These are phyloP conservation scores for Diaporthe citri DNA, from an alignment of 2,329 filamentous ascomycete genomes.

Conservation along the genomic window DNA sequence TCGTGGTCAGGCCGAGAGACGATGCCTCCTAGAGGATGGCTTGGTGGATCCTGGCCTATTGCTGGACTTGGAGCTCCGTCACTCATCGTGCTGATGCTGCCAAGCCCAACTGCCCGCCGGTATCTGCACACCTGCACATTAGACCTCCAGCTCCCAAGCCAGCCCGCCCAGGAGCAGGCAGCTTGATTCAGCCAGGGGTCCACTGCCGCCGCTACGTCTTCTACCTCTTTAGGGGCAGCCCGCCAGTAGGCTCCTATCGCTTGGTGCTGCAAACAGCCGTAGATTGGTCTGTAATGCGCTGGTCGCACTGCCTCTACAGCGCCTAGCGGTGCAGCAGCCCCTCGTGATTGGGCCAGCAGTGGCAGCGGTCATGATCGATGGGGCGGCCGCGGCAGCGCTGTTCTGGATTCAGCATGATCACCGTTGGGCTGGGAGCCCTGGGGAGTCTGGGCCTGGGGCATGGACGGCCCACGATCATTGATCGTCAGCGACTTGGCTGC, in stretches of 20 bases:
- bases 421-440: slow-evolving; percentile 13
- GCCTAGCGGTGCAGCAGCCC: neutral
- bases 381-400: slow-evolving; percentile 21
- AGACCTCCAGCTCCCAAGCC: neutral
- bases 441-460: slow-evolving; percentile 15
- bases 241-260: slow-evolving; percentile 11
- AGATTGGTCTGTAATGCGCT: slow-evolving; percentile 20
- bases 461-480: slow-evolving; percentile 24
- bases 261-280: slow-evolving; percentile 29
- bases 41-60: slow-evolving; percentile 32
- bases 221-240: neutral
- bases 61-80: slow-evolving; percentile 35
- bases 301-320: slow-evolving; percentile 28
- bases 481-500: slow-evolving; percentile 21
- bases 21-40: slow-evolving; percentile 8
- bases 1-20: slow-evolving; percentile 26
- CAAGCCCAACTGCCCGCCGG: slow-evolving; percentile 31
- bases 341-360: slow-evolving; percentile 19
- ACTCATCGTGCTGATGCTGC: slow-evolving; percentile 31
- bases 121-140: neutral
- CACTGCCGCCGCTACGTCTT: neutral
- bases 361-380: slow-evolving; percentile 14
- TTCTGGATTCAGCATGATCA: slow-evolving; percentile 31
- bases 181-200: slow-evolving; percentile 5
- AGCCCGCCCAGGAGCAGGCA: neutral